Evolutionary conservation across 805 yeast species (phyloP).

Genomic region (Kuraishia hungarica): DNA sequence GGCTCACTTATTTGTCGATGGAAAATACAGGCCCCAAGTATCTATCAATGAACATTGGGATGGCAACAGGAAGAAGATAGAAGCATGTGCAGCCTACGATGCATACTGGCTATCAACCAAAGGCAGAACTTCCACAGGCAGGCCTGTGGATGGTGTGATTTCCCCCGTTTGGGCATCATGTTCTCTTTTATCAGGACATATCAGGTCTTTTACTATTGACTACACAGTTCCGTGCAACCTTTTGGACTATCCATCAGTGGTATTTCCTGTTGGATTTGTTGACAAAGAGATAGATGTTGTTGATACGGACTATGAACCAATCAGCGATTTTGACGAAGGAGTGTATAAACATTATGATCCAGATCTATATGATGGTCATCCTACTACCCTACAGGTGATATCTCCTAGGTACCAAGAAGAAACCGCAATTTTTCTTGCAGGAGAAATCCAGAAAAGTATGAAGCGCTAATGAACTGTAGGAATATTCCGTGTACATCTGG

Average conservation of each 20-base stretch:
- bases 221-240: constrained; percentile 45
- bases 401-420: constrained; percentile 53
- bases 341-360: constrained; percentile 33
- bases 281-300: constrained; percentile 28
- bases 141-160: not conserved
- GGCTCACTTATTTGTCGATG: not conserved
- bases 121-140: not conserved
- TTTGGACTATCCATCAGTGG: constrained; percentile 35
- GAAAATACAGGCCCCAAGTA: not conserved
- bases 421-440: constrained; percentile 32
- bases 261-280: constrained; percentile 46
- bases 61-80: not conserved
- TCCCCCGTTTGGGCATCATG: not conserved
- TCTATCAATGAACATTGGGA: not conserved
- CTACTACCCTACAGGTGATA: constrained; percentile 47
- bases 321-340: constrained; percentile 32
- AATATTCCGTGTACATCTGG: no score
- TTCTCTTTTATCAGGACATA: not conserved
- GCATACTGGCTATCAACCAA: not conserved
- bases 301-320: constrained; percentile 17
- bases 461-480: not conserved
- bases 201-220: not conserved
- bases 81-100: not conserved
- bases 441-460: not conserved
- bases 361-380: constrained; percentile 38